Evolutionary conservation across 139 green algal genomes (phyloP).

Genomic region (Desmodesmus armatus): DNA sequence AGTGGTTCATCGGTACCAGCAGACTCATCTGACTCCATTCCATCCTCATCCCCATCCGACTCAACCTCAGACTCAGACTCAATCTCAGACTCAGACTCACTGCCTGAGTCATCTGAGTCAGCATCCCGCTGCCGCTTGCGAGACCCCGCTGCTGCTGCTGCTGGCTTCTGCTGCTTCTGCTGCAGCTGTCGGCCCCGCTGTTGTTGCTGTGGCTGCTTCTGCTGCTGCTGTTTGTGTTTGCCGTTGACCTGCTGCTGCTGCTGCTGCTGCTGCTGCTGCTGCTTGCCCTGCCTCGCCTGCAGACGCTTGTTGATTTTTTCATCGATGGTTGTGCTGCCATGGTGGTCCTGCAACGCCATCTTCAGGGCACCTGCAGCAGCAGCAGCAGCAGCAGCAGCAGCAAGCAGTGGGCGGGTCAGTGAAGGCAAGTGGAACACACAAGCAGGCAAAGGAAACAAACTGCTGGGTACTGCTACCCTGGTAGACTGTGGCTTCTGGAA

Average conservation of each 20-base stretch:
- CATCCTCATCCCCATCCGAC: no score
- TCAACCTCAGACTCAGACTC: no score
- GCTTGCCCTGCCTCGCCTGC: constrained; percentile 8
- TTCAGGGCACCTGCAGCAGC: constrained; percentile 59
- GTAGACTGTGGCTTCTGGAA: neutral
- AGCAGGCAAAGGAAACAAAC: neutral
- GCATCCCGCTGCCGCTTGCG: no score
- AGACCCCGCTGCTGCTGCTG: neutral
- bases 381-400: no score
- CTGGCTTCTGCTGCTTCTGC: no score
- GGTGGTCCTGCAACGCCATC: constrained; percentile 54
- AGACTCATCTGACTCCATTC: no score
- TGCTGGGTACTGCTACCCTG: neutral
- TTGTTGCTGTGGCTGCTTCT: neutral
- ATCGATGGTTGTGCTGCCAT: constrained; percentile 70
- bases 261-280: neutral
- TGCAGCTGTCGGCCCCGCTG: neutral
- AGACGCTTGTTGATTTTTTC: constrained; percentile 68
- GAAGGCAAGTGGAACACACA: neutral
- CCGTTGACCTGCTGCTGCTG: neutral
- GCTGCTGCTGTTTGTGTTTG: constrained; percentile 10
- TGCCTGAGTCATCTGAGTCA: no score
- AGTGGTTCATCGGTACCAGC: no score
- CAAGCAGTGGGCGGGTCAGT: neutral
- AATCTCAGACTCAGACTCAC: no score